Evolutionary conservation across 2,329 filamentous ascomycete genomes (phyloP).

Genomic region (Microthyrium microscopicum): DNA sequence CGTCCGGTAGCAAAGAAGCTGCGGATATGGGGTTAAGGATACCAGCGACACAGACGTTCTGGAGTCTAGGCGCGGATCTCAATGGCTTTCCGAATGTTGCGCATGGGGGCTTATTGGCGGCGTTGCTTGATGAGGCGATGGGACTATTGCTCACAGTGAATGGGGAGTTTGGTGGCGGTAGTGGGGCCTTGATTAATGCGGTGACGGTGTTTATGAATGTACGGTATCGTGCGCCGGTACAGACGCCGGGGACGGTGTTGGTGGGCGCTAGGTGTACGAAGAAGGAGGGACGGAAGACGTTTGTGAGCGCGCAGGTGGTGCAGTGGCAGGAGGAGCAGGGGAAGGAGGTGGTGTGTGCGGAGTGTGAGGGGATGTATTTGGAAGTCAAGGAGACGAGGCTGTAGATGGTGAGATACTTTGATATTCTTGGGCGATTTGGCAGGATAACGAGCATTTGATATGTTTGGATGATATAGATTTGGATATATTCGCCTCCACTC

Average conservation of each 20-base stretch:
- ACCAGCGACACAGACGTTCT: constrained; percentile 14
- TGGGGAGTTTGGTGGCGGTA: constrained; percentile 13
- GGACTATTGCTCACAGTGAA: constrained; percentile 34
- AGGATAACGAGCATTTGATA: no score
- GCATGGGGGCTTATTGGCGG: constrained; percentile 42
- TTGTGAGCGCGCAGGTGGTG: constrained; percentile 28
- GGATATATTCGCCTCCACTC: background rate
- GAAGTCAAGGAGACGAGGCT: no score
- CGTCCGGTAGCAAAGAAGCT: no score
- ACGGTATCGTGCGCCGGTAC: constrained; percentile 35
- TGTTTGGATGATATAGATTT: background rate
- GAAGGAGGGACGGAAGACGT: constrained; percentile 38
- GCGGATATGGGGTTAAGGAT: no score
- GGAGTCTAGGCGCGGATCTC: constrained; percentile 33
- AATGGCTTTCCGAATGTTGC: constrained; percentile 36
- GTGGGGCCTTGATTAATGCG: constrained; percentile 1
- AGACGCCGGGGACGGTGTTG: constrained; percentile 32
- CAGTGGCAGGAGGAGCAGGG: constrained; percentile 34
- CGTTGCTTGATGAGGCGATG: constrained; percentile 42
- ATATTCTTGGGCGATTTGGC: no score
- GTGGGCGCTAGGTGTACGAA: constrained; percentile 28
- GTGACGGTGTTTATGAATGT: constrained; percentile 39
- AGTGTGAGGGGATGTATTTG: no score
- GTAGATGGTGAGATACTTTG: no score
- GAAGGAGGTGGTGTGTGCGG: constrained; percentile 31